phyloP scores from a whole-genome alignment of 768 basidiomycete species.

The Phylloporus sp. region DNA sequence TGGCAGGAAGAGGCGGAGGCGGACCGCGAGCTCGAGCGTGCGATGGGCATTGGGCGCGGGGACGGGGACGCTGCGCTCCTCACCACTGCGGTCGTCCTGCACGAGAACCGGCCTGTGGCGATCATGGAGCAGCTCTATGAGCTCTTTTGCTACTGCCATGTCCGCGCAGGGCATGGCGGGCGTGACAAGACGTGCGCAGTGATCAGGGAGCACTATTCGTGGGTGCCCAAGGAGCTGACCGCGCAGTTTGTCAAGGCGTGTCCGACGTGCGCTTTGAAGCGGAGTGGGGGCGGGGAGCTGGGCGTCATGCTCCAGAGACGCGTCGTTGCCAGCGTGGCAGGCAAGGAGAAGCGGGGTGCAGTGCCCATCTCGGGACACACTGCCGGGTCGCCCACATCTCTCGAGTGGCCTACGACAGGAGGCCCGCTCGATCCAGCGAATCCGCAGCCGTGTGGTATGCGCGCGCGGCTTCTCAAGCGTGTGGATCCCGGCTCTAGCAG shows the following conservation, averaged over 20 bases:
- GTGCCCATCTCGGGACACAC: neutral
- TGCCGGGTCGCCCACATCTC: neutral
- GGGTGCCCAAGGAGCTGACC: constrained; percentile 82
- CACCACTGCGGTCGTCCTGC: constrained; percentile 50
- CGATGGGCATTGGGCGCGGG: constrained; percentile 13
- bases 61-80: constrained; percentile 10
- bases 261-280: constrained; percentile 62
- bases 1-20: neutral
- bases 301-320: constrained; percentile 9
- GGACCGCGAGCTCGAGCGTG: constrained; percentile 14
- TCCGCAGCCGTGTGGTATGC: constrained; percentile 12
- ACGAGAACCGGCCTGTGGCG: constrained; percentile 71
- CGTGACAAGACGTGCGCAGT: constrained; percentile 73
- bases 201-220: constrained; percentile 69
- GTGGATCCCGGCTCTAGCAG: neutral
- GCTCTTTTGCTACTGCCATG: constrained; percentile 71
- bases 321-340: neutral
- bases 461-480: neutral
- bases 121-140: constrained; percentile 77
- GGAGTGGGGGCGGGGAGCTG: constrained; percentile 32
- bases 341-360: neutral
- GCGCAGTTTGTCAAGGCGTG: constrained; percentile 75
- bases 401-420: constrained; percentile 21
- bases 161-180: constrained; percentile 62
- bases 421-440: constrained; percentile 27